Base-by-base conservation (phyloP, 495 filamentous ascomycete genomes). In the Podospora tetraspora region DNA sequence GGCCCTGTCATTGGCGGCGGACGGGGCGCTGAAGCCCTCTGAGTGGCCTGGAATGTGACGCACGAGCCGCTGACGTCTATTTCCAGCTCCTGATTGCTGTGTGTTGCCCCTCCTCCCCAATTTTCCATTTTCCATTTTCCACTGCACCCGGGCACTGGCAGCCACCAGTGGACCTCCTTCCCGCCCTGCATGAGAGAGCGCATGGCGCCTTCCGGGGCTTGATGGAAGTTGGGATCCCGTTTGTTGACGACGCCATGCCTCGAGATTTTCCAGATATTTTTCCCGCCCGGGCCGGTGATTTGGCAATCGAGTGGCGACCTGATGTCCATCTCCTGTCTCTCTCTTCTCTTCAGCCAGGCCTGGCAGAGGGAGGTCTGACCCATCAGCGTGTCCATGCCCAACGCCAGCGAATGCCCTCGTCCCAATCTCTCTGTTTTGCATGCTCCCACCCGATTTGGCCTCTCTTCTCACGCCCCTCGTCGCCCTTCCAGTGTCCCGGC, bases 281-380 rank as follows among this genome's bases (percentile, higher is more conserved):
- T 52, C 43, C 37, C 43, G 43, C 19, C 43, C 16, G 43, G 43
- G 64, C 59, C 68, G 74, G 60, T 76, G 74, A 76, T 76, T 76
- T 76, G 74, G 74, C 73, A 76, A 76, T 74, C 66, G 59, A 69
- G 74, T 72, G 72, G 70, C 74, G 66, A 73, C 34, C 59, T 43
- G 30, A 52, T 61, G 63, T 62, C n/a, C n/a, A n/a, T n/a, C 66
- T 68, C 12, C 22, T 25, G 24, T 25, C 24, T 25, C 24, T 25
- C 24, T 25, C 24, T 3, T n/a, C n/a, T n/a, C 27, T 27, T 27
- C 27, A 27, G 27, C 27, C 27, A 27, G 64, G n/a, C n/a, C n/a
- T n/a, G 23, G 12, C 22, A 11, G 5, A 9, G 24, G 56, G 1
- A 3, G 24, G 56, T 43, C 64, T 61, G 65, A 30, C 65, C 64